Base-by-base conservation (phyloP, 148 eudicot species). In the Bassia scoparia region DNA sequence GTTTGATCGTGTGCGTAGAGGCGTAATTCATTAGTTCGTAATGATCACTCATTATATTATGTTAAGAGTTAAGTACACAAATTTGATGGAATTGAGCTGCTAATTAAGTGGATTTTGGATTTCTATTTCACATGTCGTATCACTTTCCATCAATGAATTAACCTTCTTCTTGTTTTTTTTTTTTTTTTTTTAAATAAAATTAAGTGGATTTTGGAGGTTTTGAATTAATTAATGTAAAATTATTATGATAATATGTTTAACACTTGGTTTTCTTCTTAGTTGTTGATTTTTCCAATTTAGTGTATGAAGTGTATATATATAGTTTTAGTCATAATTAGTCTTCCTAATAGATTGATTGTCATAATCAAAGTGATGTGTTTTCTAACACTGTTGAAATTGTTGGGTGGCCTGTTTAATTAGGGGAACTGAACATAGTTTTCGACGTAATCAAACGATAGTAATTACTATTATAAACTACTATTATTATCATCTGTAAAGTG, bases 341-440 rank as follows among this genome's bases (percentile, higher is more conserved):
- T 48, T 61, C 46, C 50, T 16, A 34, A 54, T 64, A 35, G 21
- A 64, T 64, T 27, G 55, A 66, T 62, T 41, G 70, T 77, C 76
- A 17, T 54, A 43, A 71, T 71, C 76, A 71, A 41, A 38, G 46
- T 56, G 31, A 70, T 41, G 46, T 30, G 5, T 5, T 41, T 41
- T 41, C 7, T 48, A 4, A 33, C 10, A 14, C n/a, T 41, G 34
- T 60, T 58, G n/a, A n/a, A n/a, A n/a, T n/a, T n/a, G n/a, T 59
- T 30, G 26, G 21, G 67, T 33, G 30, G 2, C 61, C 1, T 61
- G n/a, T 3, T 54, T 54, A 2, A 1, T 54, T 54, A 2, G 8
- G 4, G 15, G 13, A 69, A 38, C 41, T 61, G 37, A 50, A 46
- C 27, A 10, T 7, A 69, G n/a, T n/a, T n/a, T 37, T 48, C 61